Base-by-base conservation (phyloP, 2,329 filamentous ascomycete species). In the Aspergillus sp. region DNA sequence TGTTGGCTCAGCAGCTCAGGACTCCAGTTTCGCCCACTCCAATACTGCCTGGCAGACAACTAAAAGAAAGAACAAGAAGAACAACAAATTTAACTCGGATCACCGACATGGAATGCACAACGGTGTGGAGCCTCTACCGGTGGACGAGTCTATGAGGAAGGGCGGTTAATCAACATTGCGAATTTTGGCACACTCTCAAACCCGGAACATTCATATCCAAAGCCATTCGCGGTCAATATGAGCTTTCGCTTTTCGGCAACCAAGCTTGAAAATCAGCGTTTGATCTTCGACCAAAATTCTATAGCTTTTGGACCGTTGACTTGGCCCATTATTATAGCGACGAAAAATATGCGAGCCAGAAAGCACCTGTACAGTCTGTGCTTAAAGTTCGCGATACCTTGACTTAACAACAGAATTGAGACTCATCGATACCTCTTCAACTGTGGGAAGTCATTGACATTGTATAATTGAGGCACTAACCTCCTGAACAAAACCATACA, bases 101-200 rank as follows among this genome's bases (percentile, higher is more conserved):
- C 57, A 66, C 33, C 66, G 67, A 25, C 63, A 67, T 25, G 68
- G 68, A n/a, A 51, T 63, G 17, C 60, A 66, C 25, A 63, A 66
- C 41, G 68, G 71, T 6, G 70, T 67, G 2, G 77, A 79, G 58
- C 68, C 73, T 8, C 64, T 77, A 11, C 76, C 77, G 31, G 68
- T 67, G 14, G 76, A 79, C 59, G 77, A 77, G 55, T 74, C 76
- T 14, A 58, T 79, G 64, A 71, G 77, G 53, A 80, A 80, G 66
- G 77, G 77, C 19, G 77, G 77, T 27, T 80, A 69, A 77, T 56
- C 44, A 19, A 31, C 21, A 14, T 40, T 27, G 12, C 23, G 15
- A 14, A 3, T 17, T 25, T 21, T 17, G 31, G n/a, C 11, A 21
- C 27, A n/a, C n/a, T 52, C 27, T 33, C 37, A 14, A 14, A n/a